Evolutionary conservation across 164 flowering plant genomes (phyloP), one percentile per base, ranked within the genome.

Genomic region (Aristolochia fimbriata): DNA sequence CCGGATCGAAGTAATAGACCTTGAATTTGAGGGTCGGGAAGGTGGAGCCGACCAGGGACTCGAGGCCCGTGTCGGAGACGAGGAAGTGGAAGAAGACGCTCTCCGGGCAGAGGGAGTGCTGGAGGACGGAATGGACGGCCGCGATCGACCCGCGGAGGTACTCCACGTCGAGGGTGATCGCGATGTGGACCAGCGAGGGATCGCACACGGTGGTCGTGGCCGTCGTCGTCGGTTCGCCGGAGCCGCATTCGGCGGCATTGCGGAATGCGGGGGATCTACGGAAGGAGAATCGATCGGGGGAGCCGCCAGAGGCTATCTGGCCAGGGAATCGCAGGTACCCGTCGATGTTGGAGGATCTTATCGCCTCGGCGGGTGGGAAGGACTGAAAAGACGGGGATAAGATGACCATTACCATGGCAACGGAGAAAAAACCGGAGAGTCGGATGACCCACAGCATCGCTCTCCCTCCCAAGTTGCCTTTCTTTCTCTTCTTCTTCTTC

Each of bases 281-380:
- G 61, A 68, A 72, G 3, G 70, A 51, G 17, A 69, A 69, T 2
- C 60, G 62, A 31, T 50, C 31, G 51, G 22, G 48, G 17, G 46
- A 47, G 27, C 47, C 22, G 9, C 60, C n/a, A 24, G 57, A 7
- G 0, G 58, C 27, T 22, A 22, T 25, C 30, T 33, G 64, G 22
- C 60, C 55, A 4, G 78, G 75, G 0, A 70, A 61, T 0, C 77
- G 64, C 55, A 65, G 72, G 24, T 67, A 62, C 1, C 48, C 59
- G 62, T 75, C 81, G 16, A 70, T 43, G 22, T 75, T 70, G 12
- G 83, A 72, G 24, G 91, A 84, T 61, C 85, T 69, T 47, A 77
- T 77, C 37, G 81, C 83, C 62, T 77, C 82, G 5, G 80, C 84
- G 0, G 84, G 82, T 0, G 80, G 84, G 41, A 76, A 74, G 0